These are phyloP conservation scores for Globisporangium acanthophoron DNA, from an alignment of 352 stramenopile genomes.

Conservation along the genomic window DNA sequence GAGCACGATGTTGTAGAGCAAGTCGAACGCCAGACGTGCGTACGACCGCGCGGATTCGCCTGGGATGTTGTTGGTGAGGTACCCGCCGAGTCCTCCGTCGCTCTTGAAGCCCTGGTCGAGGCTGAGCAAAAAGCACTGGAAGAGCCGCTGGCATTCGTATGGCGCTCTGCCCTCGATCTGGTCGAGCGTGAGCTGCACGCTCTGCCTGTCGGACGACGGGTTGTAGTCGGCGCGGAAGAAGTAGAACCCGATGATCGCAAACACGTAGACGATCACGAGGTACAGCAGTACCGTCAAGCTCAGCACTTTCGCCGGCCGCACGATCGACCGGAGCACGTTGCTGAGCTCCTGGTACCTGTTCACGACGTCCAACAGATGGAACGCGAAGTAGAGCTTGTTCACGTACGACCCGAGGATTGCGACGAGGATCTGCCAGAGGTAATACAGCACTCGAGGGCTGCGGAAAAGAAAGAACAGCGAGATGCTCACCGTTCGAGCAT, in stretches of 20 bases:
- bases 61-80: constrained; percentile 31
- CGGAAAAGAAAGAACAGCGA: constrained; percentile 48
- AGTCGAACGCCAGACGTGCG: constrained; percentile 48
- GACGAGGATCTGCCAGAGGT: constrained; percentile 46
- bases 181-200: constrained; percentile 16
- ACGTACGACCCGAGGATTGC: constrained; percentile 57
- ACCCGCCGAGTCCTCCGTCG: constrained; percentile 49
- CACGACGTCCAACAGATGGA: constrained; percentile 70
- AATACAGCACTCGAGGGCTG: constrained; percentile 55
- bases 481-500: constrained; percentile 26
- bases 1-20: constrained; percentile 66
- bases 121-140: constrained; percentile 68
- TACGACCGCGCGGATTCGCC: constrained; percentile 38
- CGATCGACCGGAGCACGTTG: constrained; percentile 63
- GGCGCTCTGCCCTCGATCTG: constrained; percentile 30
- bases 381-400: constrained; percentile 75
- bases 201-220: constrained; percentile 5
- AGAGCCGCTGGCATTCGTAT: constrained; percentile 62
- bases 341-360: constrained; percentile 74
- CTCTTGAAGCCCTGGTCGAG: constrained; percentile 72
- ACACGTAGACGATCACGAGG: constrained; percentile 72
- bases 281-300: constrained; percentile 59
- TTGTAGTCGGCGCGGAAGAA: constrained; percentile 73
- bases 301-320: constrained; percentile 50
- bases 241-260: constrained; percentile 60